Evolutionary conservation across 2,329 filamentous ascomycete genomes (phyloP).

Genomic region (Penicillium concentricum): DNA sequence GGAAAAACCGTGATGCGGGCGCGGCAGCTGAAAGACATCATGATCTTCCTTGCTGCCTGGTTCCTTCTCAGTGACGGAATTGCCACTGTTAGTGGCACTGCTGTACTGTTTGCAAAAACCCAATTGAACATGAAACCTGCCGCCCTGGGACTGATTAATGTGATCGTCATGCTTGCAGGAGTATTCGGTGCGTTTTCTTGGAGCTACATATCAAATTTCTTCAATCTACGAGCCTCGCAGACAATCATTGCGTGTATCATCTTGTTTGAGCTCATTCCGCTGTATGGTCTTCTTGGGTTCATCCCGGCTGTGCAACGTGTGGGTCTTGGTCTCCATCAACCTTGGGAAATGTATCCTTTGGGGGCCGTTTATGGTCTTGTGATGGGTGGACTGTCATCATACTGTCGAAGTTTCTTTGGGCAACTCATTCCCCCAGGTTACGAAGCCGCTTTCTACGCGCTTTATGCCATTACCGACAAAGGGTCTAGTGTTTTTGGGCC

Average conservation of each 20-base stretch:
- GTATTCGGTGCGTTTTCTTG: constrained; percentile 87
- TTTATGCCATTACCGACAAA: constrained; percentile 98
- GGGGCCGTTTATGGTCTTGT: constrained; percentile 91
- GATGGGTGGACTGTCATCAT: constrained; percentile 85
- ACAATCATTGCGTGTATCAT: constrained; percentile 90
- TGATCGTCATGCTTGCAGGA: constrained; percentile 81
- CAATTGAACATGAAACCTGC: constrained; percentile 85
- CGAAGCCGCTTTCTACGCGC: constrained; percentile 91
- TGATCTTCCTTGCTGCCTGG: constrained; percentile 87
- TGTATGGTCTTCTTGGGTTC: constrained; percentile 88
- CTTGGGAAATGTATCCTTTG: constrained; percentile 95
- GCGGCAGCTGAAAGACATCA: constrained; percentile 70
- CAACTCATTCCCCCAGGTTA: constrained; percentile 92
- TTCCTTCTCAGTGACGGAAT: constrained; percentile 93
- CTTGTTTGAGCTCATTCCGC: constrained; percentile 85
- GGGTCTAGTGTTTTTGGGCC: constrained; percentile 92
- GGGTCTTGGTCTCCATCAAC: constrained; percentile 84
- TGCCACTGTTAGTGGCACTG: constrained; percentile 90
- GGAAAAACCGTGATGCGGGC: constrained; percentile 77
- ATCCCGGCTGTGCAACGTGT: constrained; percentile 72
- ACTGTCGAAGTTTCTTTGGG: constrained; percentile 88
- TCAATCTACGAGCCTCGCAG: constrained; percentile 73
- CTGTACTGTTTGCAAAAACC: constrained; percentile 93
- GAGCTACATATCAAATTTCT: constrained; percentile 70
- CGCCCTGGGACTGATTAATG: constrained; percentile 86